Conservation (phyloP, 768 basidiomycete genomes). For the Tylopilus subfusipes region DNA sequence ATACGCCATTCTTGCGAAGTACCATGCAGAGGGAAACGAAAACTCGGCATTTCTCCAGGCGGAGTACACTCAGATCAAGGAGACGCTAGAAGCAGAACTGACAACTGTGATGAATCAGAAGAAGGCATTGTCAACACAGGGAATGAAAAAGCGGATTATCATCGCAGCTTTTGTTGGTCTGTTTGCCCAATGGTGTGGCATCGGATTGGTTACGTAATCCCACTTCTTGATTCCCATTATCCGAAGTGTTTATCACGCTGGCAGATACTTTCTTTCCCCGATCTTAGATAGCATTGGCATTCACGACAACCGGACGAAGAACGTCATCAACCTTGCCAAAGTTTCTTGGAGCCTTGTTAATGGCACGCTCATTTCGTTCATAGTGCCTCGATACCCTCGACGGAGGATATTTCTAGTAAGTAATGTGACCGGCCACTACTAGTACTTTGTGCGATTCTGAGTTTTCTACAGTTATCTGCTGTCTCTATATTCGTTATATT, state of each 20-base stretch:
- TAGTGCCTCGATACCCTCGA: constrained; percentile 15
- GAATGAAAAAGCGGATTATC: constrained; percentile 15
- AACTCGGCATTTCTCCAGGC: constrained; percentile 53
- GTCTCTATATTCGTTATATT: constrained; percentile 10
- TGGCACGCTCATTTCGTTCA: constrained; percentile 1
- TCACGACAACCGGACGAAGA: constrained; percentile 19
- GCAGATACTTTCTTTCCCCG: constrained; percentile 9
- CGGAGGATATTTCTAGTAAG: constrained; percentile 10
- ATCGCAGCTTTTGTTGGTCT: constrained; percentile 13
- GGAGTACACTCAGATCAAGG: constrained; percentile 54
- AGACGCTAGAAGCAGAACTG: constrained; percentile 40
- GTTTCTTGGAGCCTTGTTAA: constrained; percentile 12
- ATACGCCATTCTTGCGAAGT: constrained; percentile 45
- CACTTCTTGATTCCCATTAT: rapidly evolving
- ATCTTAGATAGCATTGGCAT: constrained; percentile 19
- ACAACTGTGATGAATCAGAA: not conserved
- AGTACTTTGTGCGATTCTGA: not conserved
- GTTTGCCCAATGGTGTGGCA: constrained; percentile 16
- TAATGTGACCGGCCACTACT: not conserved
- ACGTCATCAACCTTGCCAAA: constrained; percentile 12
- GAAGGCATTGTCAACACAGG: constrained; percentile 4
- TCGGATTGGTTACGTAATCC: constrained; percentile 8
- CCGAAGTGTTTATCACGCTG: not conserved
- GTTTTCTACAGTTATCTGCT: not conserved
- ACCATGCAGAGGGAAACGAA: constrained; percentile 57